Base-by-base conservation (phyloP, 2,329 filamentous ascomycete species). In the Botryotinia globosa region DNA sequence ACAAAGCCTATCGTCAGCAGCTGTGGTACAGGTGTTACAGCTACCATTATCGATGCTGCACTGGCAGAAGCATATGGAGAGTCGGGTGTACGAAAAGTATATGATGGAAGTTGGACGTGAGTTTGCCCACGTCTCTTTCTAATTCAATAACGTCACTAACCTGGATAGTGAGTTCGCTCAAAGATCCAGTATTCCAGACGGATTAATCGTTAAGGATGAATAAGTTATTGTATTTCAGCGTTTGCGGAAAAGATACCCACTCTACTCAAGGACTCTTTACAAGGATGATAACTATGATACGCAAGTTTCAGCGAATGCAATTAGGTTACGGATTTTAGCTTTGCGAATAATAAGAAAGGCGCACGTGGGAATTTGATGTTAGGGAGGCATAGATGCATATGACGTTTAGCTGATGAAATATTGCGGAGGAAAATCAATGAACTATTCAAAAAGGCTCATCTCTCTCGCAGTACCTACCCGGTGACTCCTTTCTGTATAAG, bases 91-190 rank as follows among this genome's bases (percentile, higher is more conserved):
- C 88, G 93, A 77, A 90, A 88, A 80, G 86, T 99, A 34, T 99
- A 99, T 79, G 96, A 99, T 81, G 96, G 96, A 65, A 97, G 94
- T 82, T 99, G 96, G 96, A 98, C 96, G 88, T 97, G 85, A 90
- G 92, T 91, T 54, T 18, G 25, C 29, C 37, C n/a, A 14, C 39
- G 9, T 44, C 32, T 62, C 32, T 22, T 37, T 1, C 32, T 16
- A 1, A 37, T 69, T 37, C 16, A 20, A 51, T 6, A 4, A 32
- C 4, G 3, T 29, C 6, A 70, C 73, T 77, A 71, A 77, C 72
- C 58, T 48, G 69, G 69, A 48, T 72, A 90, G 88, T 37, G 88
- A 90, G 83, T 92, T 90, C 89, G 90, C 90, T 54, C 90, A 91
- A 79, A 84, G 89, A 72, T 89, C 90, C 58, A 85, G 85, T 73